Evolutionary conservation across 805 yeast species (phyloP).

Genomic region (Gaillardinia entomophila): DNA sequence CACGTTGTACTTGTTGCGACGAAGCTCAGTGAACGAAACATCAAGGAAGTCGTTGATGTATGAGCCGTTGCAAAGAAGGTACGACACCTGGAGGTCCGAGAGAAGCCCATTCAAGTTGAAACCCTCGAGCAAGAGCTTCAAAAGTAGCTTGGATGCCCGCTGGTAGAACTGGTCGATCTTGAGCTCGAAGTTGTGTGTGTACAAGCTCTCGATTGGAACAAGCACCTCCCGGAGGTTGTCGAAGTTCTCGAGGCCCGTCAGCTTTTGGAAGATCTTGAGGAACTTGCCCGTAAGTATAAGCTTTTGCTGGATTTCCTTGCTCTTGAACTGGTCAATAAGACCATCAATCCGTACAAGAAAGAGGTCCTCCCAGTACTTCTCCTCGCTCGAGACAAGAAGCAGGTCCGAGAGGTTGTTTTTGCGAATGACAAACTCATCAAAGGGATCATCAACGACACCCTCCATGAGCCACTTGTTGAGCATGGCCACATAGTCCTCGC

Average conservation of each 20-base stretch:
- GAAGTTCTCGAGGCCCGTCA: slow-evolving; percentile 44
- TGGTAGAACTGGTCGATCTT: slow-evolving; percentile 56
- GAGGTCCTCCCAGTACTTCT: slow-evolving; percentile 69
- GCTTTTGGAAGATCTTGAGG: slow-evolving; percentile 62
- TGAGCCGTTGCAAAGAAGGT: slow-evolving; percentile 48
- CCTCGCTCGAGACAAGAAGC: slow-evolving; percentile 34
- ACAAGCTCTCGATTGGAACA: slow-evolving; percentile 21
- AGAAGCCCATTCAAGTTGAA: slow-evolving; percentile 48
- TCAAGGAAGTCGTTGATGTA: slow-evolving; percentile 50
- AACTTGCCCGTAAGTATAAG: slow-evolving; percentile 81
- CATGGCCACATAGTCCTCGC: slow-evolving; percentile 59
- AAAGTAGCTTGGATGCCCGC: slow-evolving; percentile 59
- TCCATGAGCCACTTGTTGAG: slow-evolving; percentile 72
- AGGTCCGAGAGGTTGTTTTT: slow-evolving; percentile 16
- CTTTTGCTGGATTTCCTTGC: slow-evolving; percentile 50
- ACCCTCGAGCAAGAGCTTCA: slow-evolving; percentile 55
- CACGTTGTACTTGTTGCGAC: slow-evolving; percentile 30
- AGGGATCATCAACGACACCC: slow-evolving; percentile 74
- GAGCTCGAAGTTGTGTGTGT: slow-evolving; percentile 43
- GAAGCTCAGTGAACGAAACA: slow-evolving; percentile 46
- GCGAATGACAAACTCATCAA: slow-evolving; percentile 75
- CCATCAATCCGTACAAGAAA: slow-evolving; percentile 74
- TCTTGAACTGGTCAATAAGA: slow-evolving; percentile 57
- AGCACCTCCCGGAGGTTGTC: slow-evolving; percentile 20
- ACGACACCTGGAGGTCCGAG: slow-evolving; percentile 47